Percentiles rank a stretch among this genome's conserved stretches.
phyloP scores from a whole-genome alignment of 129 eudicot species.

The Pulicaria dysenterica region DNA sequence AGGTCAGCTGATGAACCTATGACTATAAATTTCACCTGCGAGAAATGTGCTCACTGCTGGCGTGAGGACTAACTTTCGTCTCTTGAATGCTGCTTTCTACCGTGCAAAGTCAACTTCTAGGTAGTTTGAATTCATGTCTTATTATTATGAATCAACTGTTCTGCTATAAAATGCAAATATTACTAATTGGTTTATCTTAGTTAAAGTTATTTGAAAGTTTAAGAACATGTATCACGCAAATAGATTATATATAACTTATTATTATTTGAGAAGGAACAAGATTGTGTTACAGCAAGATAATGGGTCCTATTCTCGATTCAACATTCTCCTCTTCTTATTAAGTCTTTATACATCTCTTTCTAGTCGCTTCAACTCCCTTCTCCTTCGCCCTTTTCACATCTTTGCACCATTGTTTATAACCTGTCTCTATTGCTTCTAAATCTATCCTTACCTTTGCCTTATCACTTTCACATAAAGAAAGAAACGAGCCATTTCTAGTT shows the following conservation, averaged over 20 bases:
- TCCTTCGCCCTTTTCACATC: constrained; percentile 53
- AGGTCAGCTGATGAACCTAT: constrained; percentile 92
- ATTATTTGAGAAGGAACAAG: constrained; percentile 3
- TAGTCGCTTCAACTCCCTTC: constrained; percentile 50
- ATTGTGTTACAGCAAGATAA: neutral
- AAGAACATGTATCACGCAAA: neutral
- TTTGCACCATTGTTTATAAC: constrained; percentile 56
- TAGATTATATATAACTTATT: neutral
- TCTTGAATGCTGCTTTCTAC: neutral
- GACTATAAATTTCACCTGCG: constrained; percentile 66
- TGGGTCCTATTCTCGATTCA: constrained; percentile 7
- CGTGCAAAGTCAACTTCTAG: neutral
- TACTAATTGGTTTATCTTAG: constrained; percentile 2
- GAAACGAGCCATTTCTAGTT: constrained; percentile 40
- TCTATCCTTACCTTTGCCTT: constrained; percentile 47
- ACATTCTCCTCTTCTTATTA: constrained; percentile 12
- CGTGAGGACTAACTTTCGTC: constrained; percentile 51
- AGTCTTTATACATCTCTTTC: constrained; percentile 53
- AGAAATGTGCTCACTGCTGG: constrained; percentile 56
- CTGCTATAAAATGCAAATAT: neutral
- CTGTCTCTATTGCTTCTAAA: constrained; percentile 54
- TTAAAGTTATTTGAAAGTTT: neutral
- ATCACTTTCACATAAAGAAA: constrained; percentile 40
- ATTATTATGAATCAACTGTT: neutral
- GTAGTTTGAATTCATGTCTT: constrained; percentile 4